Evolutionary conservation across 2,329 filamentous ascomycete genomes (phyloP).

Genomic region (Pseudocercospora fijiensis): DNA sequence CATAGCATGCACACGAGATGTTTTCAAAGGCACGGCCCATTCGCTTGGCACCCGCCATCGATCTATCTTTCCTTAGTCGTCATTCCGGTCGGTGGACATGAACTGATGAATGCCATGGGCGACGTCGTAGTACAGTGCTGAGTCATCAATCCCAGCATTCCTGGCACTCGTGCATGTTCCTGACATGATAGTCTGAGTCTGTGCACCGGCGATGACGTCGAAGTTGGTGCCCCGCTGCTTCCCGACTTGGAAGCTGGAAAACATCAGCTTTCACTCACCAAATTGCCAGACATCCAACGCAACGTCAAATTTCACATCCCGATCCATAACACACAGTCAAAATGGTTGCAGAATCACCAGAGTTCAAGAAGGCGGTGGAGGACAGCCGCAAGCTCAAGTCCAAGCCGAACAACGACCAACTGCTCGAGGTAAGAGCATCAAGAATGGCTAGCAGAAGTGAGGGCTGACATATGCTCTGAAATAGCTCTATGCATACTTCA

Average conservation of each 20-base stretch:
- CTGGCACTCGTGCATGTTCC: not conserved
- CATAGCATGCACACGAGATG: not conserved
- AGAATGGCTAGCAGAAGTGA: not conserved
- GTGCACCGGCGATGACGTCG: not conserved
- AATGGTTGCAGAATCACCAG: conserved; percentile 47
- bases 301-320: not conserved
- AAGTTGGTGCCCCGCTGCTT: conserved; percentile 2
- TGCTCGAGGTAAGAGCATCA: conserved; percentile 53
- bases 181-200: not conserved
- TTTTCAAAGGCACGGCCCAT: too few species aligned
- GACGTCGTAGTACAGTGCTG: not conserved
- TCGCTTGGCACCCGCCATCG: too few species aligned
- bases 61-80: not conserved
- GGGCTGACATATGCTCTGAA: conserved; percentile 31
- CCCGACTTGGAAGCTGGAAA: conserved; percentile 6
- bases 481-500: conserved; percentile 55
- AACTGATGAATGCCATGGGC: too few species aligned
- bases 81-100: too few species aligned
- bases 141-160: not conserved
- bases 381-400: conserved; percentile 67
- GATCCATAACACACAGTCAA: not conserved
- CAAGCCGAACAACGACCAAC: conserved; percentile 64
- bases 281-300: not conserved
- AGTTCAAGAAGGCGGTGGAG: conserved; percentile 75
- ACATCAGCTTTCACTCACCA: conserved; percentile 1